A percentile compares a stretch with the other conserved stretches of the same genome.
Conservation (phyloP, 345 rosid genomes). For the Citrus maxima region DNA sequence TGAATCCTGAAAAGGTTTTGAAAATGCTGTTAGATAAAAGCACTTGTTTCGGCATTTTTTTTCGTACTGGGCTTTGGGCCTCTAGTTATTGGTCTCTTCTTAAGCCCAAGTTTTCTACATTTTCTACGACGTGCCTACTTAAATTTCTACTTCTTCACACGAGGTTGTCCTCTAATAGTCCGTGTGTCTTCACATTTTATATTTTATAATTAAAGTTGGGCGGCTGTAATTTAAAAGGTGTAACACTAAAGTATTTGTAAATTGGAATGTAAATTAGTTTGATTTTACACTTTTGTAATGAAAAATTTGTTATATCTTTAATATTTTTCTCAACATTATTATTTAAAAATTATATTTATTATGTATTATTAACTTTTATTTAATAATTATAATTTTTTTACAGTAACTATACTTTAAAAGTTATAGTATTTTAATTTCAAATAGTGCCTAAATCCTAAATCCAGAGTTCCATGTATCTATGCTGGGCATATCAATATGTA, state of each 20-base stretch:
- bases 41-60: no score
- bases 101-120: neutral
- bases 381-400: no score
- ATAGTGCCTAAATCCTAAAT: no score
- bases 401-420: accelerated
- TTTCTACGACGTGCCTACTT: neutral
- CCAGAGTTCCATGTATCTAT: accelerated
- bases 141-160: neutral
- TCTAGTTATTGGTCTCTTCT: neutral
- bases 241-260: accelerated
- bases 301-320: accelerated
- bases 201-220: accelerated
- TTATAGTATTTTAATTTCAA: accelerated
- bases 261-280: accelerated
- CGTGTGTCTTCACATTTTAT: no score
- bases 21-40: no score
- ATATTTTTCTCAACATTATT: no score
- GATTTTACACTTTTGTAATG: accelerated
- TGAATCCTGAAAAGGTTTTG: no score
- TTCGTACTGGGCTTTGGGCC: neutral
- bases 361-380: no score
- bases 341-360: no score
- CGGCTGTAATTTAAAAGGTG: accelerated
- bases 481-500: accelerated
- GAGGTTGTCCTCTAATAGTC: neutral